phyloP scores from a whole-genome alignment of 495 filamentous ascomycete species.

The Cairneyella variabilis region DNA sequence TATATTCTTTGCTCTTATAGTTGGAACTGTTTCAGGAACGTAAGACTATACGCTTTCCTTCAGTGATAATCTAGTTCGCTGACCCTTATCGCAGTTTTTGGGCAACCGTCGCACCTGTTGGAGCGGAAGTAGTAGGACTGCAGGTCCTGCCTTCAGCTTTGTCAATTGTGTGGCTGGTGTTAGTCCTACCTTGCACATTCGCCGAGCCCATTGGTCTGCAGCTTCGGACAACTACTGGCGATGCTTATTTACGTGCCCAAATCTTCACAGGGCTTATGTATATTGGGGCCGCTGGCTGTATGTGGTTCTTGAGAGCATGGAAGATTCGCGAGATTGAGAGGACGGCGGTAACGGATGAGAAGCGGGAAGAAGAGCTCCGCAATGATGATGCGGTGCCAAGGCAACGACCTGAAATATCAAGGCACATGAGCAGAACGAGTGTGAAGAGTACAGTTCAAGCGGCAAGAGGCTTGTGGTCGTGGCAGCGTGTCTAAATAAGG shows the following conservation, averaged over 20 bases:
- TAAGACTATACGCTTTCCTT: slow-evolving; percentile 24
- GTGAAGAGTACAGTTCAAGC: slow-evolving; percentile 18
- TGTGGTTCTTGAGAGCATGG: slow-evolving; percentile 54
- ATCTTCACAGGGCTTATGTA: slow-evolving; percentile 66
- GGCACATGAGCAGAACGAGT: slow-evolving; percentile 15
- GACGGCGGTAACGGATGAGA: slow-evolving; percentile 19
- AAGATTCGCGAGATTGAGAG: slow-evolving; percentile 53
- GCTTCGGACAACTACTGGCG: slow-evolving; percentile 45
- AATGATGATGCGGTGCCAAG: slow-evolving; percentile 16
- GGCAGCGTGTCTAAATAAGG: slow-evolving; percentile 20
- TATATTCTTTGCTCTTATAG: slow-evolving; percentile 66
- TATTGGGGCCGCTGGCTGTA: slow-evolving; percentile 51
- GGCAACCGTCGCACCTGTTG: slow-evolving; percentile 68
- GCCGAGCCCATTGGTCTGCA: slow-evolving; percentile 73
- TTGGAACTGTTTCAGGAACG: slow-evolving; percentile 67
- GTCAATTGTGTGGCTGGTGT: slow-evolving; percentile 70
- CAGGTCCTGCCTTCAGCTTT: slow-evolving; percentile 64
- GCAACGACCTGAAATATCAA: background rate
- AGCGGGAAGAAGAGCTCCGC: slow-evolving; percentile 22
- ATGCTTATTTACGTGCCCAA: slow-evolving; percentile 58
- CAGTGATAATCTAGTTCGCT: slow-evolving; percentile 26
- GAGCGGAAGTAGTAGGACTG: slow-evolving; percentile 74
- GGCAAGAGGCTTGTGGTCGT: slow-evolving; percentile 19
- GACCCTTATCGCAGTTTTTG: slow-evolving; percentile 47
- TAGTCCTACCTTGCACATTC: slow-evolving; percentile 70